These are phyloP conservation scores for Beauveria varroae DNA, from an alignment of 2,329 filamentous ascomycete species.

Conservation along the genomic window DNA sequence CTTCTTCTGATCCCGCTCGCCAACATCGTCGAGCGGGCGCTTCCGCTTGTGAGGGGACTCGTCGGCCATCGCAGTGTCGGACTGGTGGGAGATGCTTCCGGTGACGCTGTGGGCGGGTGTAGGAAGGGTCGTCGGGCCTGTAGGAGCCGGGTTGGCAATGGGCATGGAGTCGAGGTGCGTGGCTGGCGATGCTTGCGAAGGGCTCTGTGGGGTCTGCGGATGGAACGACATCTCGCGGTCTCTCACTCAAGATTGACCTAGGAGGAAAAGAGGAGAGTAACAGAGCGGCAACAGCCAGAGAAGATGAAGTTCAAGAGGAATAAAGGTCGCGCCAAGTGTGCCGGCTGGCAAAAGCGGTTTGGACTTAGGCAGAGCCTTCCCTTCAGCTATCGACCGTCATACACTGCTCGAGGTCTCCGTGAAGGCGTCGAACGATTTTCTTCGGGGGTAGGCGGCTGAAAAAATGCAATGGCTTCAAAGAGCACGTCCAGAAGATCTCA, in stretches of 20 bases:
- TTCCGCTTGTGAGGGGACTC: slow-evolving; percentile 55
- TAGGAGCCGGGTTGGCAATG: slow-evolving; percentile 36
- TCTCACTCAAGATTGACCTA: neutral
- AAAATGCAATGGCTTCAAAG: neutral
- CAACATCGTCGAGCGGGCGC: slow-evolving; percentile 47
- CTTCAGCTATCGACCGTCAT: slow-evolving; percentile 13
- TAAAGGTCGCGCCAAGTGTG: slow-evolving; percentile 11
- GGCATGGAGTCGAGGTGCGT: slow-evolving; percentile 42
- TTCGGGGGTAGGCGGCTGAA: neutral
- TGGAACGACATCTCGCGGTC: slow-evolving; percentile 52
- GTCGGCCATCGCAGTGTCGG: slow-evolving; percentile 41
- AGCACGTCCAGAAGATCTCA: neutral
- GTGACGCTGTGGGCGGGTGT: slow-evolving; percentile 58
- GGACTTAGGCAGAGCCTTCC: slow-evolving; percentile 10
- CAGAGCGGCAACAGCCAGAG: neutral
- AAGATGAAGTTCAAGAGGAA: neutral
- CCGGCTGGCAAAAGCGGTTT: slow-evolving; percentile 10
- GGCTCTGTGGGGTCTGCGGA: slow-evolving; percentile 60
- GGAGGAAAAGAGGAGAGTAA: neutral
- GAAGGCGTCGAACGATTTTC: neutral
- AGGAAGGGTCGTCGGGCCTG: slow-evolving; percentile 36
- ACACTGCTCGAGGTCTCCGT: slow-evolving; percentile 7
- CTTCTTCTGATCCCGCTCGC: slow-evolving; percentile 53
- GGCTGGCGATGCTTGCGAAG: slow-evolving; percentile 52
- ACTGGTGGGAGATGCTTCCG: slow-evolving; percentile 41